A percentile compares a stretch with the other conserved stretches of the same genome.
These are phyloP conservation scores for Mortierella antarctica DNA, from an alignment of 192 early-diverging fungal genomes.

Conservation along the genomic window DNA sequence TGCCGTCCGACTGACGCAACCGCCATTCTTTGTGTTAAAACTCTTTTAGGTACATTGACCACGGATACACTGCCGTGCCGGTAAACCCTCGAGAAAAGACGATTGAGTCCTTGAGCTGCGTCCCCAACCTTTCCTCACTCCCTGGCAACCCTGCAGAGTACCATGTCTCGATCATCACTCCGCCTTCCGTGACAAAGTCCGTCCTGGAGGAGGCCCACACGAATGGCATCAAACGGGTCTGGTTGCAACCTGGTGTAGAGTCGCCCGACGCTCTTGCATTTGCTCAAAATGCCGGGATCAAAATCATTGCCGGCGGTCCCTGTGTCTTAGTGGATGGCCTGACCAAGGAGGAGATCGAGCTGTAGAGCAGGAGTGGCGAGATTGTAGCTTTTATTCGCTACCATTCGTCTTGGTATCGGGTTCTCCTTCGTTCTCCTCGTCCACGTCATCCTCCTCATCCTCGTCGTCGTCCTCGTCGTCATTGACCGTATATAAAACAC, in stretches of 20 bases:
- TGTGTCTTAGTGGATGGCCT: constrained; percentile 72
- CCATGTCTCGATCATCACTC: constrained; percentile 76
- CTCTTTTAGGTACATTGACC: constrained; percentile 31
- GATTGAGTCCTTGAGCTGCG: constrained; percentile 50
- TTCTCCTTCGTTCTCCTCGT: constrained; percentile 27
- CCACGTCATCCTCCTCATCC: constrained; percentile 22
- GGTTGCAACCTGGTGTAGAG: constrained; percentile 81
- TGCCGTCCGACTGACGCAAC: too few relatives aligned
- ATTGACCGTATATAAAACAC: constrained; percentile 29
- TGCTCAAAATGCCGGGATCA: constrained; percentile 57
- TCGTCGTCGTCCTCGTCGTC: constrained; percentile 49
- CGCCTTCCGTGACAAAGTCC: constrained; percentile 68
- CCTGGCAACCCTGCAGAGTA: constrained; percentile 56
- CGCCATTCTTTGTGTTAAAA: not conserved
- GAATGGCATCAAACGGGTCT: constrained; percentile 71
- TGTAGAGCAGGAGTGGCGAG: too few relatives aligned
- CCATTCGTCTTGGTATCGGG: not conserved
- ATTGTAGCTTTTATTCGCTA: constrained; percentile 1
- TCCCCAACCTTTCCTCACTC: constrained; percentile 52
- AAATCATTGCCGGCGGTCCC: constrained; percentile 70
- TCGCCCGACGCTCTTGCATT: constrained; percentile 57
- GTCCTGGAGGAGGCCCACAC: constrained; percentile 67
- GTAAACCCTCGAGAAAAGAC: constrained; percentile 47
- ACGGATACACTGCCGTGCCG: constrained; percentile 37
- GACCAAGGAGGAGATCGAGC: constrained; percentile 10